Base-by-base conservation (phyloP, 2,329 filamentous ascomycete genomes). In the Zarea fungicola region DNA sequence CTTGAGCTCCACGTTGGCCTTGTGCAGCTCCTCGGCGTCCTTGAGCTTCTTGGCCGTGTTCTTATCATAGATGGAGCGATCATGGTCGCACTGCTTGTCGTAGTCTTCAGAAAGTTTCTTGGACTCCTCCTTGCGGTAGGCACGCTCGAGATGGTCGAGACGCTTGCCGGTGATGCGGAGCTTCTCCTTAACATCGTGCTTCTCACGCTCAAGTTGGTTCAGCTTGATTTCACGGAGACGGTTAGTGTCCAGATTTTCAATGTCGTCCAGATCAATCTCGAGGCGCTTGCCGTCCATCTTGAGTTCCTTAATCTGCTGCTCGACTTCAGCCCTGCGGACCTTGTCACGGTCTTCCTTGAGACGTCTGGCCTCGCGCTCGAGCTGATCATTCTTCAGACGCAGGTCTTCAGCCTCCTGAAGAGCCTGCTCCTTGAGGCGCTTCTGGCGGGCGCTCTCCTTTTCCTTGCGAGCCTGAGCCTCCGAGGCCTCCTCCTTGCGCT, bases 401-500 rank as follows among this genome's bases (percentile, higher is more conserved):
- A 87, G 84, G 58, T 88, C 84, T 71, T 99, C 93, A 21, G 90
- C 90, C 64, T 95, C 90, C 62, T 89, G 87, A 29, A 95, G 77
- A 60, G 95, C 86, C 67, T 95, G 88, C 61, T 91, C 89, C 53
- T 88, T 87, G 52, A 92, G 78, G 56, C 87, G 83, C 75, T 93
- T 95, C 69, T 87, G 85, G 56, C 85, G 87, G 51, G 93, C 90
- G 64, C 92, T 91, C 70, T 97, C 93, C 63, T 90, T 90, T 67
- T 96, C 91, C 67, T 87, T 89, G 65, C 85, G 85, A 53, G 93
- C 89, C 58, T 91, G 82, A 39, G 89, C 81, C 67, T 92, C 90
- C 10, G 89, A 88, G n/a, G 89, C 90, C 56, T 89, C 87, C 65
- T 96, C 91, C 76, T 97, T 97, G 73, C 92, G 92, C 78, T 95